phyloP scores from a whole-genome alignment of 352 stramenopile species.

The Pythium guiyangense region DNA sequence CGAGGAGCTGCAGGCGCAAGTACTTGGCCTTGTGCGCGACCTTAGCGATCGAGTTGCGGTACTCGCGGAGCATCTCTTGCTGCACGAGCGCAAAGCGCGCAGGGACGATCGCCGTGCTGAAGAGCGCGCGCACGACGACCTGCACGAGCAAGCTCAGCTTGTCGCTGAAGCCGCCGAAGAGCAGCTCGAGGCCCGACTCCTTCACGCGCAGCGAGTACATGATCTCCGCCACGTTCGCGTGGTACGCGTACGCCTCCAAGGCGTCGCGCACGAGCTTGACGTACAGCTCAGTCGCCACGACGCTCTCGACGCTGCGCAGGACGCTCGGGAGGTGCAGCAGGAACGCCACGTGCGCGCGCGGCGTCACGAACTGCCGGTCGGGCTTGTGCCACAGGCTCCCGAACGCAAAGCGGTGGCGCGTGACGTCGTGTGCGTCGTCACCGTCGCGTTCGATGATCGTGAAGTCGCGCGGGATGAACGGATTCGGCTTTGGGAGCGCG shows the following conservation, averaged over 20 bases:
- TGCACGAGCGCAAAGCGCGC: slow-evolving; percentile 60
- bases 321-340: slow-evolving; percentile 52
- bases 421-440: slow-evolving; percentile 18
- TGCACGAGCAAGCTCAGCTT: slow-evolving; percentile 66
- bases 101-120: slow-evolving; percentile 33
- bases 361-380: slow-evolving; percentile 52
- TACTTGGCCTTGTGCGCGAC: slow-evolving; percentile 57
- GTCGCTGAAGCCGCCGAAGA: slow-evolving; percentile 76
- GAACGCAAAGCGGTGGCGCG: slow-evolving; percentile 30
- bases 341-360: slow-evolving; percentile 51
- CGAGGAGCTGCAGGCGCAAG: slow-evolving; percentile 54
- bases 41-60: slow-evolving; percentile 60
- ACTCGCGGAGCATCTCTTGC: slow-evolving; percentile 67
- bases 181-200: slow-evolving; percentile 53
- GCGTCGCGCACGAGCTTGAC: slow-evolving; percentile 60
- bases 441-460: slow-evolving; percentile 33
- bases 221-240: slow-evolving; percentile 66
- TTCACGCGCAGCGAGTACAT: slow-evolving; percentile 68
- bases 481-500: slow-evolving; percentile 52
- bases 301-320: slow-evolving; percentile 27
- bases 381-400: slow-evolving; percentile 64
- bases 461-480: slow-evolving; percentile 71
- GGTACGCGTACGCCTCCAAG: slow-evolving; percentile 71
- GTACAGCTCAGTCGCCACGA: slow-evolving; percentile 49
- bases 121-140: slow-evolving; percentile 52